Evolutionary conservation across 2,329 filamentous ascomycete species (phyloP).

Genomic region (Macroventuria anomochaeta): DNA sequence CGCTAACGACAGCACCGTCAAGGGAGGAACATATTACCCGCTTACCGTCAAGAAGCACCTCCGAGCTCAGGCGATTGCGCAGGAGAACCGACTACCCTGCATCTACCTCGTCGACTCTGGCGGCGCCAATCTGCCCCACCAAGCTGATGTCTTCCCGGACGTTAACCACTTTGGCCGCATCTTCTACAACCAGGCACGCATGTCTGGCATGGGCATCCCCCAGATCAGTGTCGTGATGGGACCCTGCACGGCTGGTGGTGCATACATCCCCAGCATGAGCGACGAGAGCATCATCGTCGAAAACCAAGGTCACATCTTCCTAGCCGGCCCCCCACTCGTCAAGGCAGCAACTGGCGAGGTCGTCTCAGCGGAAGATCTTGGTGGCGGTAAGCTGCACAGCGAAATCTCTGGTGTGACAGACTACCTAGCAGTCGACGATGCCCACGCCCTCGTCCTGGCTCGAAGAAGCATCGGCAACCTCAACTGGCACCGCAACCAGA

Average conservation of each 20-base stretch:
- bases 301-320: conserved; percentile 95
- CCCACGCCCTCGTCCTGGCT: conserved; percentile 86
- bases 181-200: conserved; percentile 96
- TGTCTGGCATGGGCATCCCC: conserved; percentile 87
- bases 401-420: conserved; percentile 93
- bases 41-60: conserved; percentile 98
- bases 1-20: conserved; percentile 95
- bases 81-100: conserved; percentile 82
- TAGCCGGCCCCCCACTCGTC: conserved; percentile 91
- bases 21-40: conserved; percentile 95
- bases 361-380: conserved; percentile 87
- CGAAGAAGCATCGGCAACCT: conserved; percentile 85
- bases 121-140: conserved; percentile 91
- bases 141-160: conserved; percentile 95
- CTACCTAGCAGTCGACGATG: conserved; percentile 92
- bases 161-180: conserved; percentile 94
- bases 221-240: conserved; percentile 98
- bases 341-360: conserved; percentile 95
- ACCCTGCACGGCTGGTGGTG: conserved; percentile 92
- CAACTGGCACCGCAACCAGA: conserved; percentile 73
- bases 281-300: conserved; percentile 97
- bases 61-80: conserved; percentile 86
- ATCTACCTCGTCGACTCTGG: conserved; percentile 97
- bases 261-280: conserved; percentile 96
- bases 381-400: conserved; percentile 87